Conservation (phyloP, 805 yeast species). For the Yarrowia yakushimensis region DNA sequence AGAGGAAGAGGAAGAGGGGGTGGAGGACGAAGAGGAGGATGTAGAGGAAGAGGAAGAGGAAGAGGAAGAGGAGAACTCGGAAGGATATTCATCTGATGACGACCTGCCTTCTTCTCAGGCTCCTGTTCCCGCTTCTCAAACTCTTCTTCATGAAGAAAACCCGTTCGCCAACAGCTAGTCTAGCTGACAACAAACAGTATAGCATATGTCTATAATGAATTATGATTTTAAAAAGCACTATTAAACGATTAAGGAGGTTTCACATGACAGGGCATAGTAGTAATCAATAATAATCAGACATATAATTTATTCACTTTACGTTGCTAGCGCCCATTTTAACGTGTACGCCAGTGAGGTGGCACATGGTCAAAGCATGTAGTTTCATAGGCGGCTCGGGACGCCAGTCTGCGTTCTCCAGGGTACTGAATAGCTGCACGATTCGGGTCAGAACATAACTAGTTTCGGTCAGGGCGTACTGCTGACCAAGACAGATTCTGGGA, state of each 20-base stretch:
- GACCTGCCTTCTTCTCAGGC: slow-evolving; percentile 34
- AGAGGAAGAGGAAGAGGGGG: slow-evolving; percentile 36
- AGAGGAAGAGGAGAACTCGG: slow-evolving; percentile 38
- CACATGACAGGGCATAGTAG: neutral
- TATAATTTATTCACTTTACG: neutral
- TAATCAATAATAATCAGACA: neutral
- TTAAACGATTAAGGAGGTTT: neutral
- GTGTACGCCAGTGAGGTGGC: neutral
- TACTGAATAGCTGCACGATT: slow-evolving; percentile 34
- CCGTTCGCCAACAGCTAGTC: slow-evolving; percentile 9
- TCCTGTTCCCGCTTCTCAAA: neutral
- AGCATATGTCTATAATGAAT: slow-evolving; percentile 2
- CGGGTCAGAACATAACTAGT: slow-evolving; percentile 46
- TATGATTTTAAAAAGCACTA: neutral
- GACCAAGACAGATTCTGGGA: slow-evolving; percentile 54
- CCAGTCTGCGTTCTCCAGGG: neutral
- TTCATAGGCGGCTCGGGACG: neutral
- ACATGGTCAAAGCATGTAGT: slow-evolving; percentile 4
- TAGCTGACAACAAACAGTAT: neutral
- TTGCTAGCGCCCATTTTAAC: neutral
- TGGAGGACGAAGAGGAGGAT: slow-evolving; percentile 34
- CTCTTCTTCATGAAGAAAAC: slow-evolving; percentile 12
- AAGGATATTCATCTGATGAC: slow-evolving; percentile 38
- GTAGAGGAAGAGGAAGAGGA: slow-evolving; percentile 37
- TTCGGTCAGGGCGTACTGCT: slow-evolving; percentile 56